Evolutionary conservation across 2,329 filamentous ascomycete species (phyloP).

Genomic region (Raffaelea arxii): DNA sequence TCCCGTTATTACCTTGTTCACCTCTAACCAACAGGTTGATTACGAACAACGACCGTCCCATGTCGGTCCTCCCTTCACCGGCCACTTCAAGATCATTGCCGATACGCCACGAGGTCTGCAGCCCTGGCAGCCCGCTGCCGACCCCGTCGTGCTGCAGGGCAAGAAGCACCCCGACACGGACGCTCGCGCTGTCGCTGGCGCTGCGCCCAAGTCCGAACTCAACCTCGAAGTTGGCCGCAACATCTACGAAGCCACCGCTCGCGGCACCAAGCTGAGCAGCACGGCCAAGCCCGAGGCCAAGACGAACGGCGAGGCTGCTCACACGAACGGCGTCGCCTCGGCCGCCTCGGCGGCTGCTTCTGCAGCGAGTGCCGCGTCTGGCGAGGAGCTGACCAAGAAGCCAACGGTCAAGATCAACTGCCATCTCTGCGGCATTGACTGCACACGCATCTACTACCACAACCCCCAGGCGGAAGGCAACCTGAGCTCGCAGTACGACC

Average conservation of each 20-base stretch:
- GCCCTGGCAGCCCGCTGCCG: slow-evolving; percentile 84
- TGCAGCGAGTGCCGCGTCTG: slow-evolving; percentile 9
- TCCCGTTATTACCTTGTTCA: too few species aligned
- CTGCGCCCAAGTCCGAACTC: slow-evolving; percentile 65
- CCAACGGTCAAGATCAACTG: slow-evolving; percentile 67
- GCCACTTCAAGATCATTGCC: slow-evolving; percentile 91
- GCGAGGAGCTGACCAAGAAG: slow-evolving; percentile 55
- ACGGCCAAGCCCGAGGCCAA: slow-evolving; percentile 60
- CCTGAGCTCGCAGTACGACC: slow-evolving; percentile 66
- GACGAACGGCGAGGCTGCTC: slow-evolving; percentile 59
- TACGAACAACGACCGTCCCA: slow-evolving; percentile 90
- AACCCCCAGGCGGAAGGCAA: slow-evolving; percentile 46
- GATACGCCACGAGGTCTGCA: slow-evolving; percentile 93
- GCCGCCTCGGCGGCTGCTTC: slow-evolving; percentile 11
- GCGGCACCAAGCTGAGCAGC: slow-evolving; percentile 56
- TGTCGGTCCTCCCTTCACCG: slow-evolving; percentile 92
- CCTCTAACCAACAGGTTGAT: slow-evolving; percentile 76
- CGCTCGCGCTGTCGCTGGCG: slow-evolving; percentile 54
- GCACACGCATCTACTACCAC: slow-evolving; percentile 56
- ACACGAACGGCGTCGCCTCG: slow-evolving; percentile 50
- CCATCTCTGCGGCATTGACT: slow-evolving; percentile 87
- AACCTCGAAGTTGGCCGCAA: slow-evolving; percentile 92
- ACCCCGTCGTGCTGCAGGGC: slow-evolving; percentile 55
- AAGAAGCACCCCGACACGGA: slow-evolving; percentile 61
- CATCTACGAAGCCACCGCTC: slow-evolving; percentile 87